Conservation (phyloP, 2,329 filamentous ascomycete genomes). For the Pseudogymnoascus sp. region DNA sequence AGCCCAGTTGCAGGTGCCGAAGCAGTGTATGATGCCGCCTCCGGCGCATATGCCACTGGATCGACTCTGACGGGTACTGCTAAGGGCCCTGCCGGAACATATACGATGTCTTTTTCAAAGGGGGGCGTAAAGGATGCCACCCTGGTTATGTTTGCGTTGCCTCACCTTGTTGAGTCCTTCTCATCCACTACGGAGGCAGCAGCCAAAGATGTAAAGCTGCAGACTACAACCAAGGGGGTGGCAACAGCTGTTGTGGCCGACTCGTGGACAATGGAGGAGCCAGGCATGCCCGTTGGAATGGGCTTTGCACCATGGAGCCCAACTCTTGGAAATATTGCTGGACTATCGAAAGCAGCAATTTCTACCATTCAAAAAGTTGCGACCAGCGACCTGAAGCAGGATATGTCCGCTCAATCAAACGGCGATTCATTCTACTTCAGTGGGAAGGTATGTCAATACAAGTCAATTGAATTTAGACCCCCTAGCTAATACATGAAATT, state of each 20-base stretch:
- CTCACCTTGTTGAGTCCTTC: slow-evolving; percentile 77
- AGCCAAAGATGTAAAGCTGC: slow-evolving; percentile 49
- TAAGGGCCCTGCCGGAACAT: slow-evolving; percentile 53
- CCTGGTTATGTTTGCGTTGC: slow-evolving; percentile 78
- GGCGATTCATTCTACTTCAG: slow-evolving; percentile 87
- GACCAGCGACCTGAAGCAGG: slow-evolving; percentile 63
- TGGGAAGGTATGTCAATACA: slow-evolving; percentile 55
- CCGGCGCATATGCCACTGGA: slow-evolving; percentile 63
- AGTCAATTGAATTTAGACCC: slow-evolving; percentile 24
- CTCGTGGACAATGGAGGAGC: slow-evolving; percentile 70
- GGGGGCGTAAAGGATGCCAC: slow-evolving; percentile 50
- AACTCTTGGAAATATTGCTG: slow-evolving; percentile 35
- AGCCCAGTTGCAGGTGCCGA: slow-evolving; percentile 55
- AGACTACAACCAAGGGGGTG: slow-evolving; percentile 77
- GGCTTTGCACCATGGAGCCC: slow-evolving; percentile 72
- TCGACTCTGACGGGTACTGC: slow-evolving; percentile 56
- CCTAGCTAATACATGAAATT: slow-evolving; percentile 16
- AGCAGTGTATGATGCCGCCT: slow-evolving; percentile 62
- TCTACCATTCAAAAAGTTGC: slow-evolving; percentile 53
- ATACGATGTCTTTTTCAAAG: slow-evolving; percentile 66
- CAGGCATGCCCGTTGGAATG: slow-evolving; percentile 62
- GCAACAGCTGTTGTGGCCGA: slow-evolving; percentile 64
- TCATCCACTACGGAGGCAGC: slow-evolving; percentile 44
- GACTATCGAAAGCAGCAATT: slow-evolving; percentile 46
- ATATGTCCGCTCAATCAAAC: slow-evolving; percentile 65